Evolutionary conservation across 2,329 filamentous ascomycete species (phyloP).

Genomic region (Myriangium duriaei): DNA sequence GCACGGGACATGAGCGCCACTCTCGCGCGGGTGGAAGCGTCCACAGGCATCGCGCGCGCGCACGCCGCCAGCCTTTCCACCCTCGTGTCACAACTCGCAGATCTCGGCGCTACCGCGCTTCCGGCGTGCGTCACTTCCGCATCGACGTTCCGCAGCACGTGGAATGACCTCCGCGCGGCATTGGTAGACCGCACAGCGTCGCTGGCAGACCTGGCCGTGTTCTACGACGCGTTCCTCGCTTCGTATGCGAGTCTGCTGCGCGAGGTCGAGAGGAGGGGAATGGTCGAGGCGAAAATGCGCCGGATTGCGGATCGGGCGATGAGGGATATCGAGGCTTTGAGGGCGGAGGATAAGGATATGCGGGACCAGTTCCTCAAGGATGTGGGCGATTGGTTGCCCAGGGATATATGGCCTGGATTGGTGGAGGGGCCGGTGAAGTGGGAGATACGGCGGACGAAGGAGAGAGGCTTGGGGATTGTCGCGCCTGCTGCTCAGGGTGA

Average conservation of each 20-base stretch:
- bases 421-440: constrained; percentile 26
- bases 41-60: constrained; percentile 45
- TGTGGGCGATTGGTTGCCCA: constrained; percentile 74
- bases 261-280: constrained; percentile 65
- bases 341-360: constrained; percentile 52
- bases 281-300: constrained; percentile 61
- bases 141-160: constrained; percentile 49
- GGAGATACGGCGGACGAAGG: constrained; percentile 5
- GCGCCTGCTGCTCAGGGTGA: too few relatives aligned
- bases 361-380: constrained; percentile 69
- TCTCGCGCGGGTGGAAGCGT: constrained; percentile 49
- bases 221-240: constrained; percentile 76
- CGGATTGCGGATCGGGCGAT: constrained; percentile 65
- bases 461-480: constrained; percentile 2
- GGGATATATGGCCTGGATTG: constrained; percentile 75
- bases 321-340: constrained; percentile 61
- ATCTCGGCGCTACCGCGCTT: constrained; percentile 55
- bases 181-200: constrained; percentile 60
- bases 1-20: constrained; percentile 65
- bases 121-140: constrained; percentile 53
- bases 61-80: constrained; percentile 47
- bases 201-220: constrained; percentile 62
- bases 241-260: constrained; percentile 77
- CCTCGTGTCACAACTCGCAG: constrained; percentile 54
- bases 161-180: constrained; percentile 60